Evolutionary conservation across 257 asterid genomes (phyloP).

Genomic region (Ilex asprella): DNA sequence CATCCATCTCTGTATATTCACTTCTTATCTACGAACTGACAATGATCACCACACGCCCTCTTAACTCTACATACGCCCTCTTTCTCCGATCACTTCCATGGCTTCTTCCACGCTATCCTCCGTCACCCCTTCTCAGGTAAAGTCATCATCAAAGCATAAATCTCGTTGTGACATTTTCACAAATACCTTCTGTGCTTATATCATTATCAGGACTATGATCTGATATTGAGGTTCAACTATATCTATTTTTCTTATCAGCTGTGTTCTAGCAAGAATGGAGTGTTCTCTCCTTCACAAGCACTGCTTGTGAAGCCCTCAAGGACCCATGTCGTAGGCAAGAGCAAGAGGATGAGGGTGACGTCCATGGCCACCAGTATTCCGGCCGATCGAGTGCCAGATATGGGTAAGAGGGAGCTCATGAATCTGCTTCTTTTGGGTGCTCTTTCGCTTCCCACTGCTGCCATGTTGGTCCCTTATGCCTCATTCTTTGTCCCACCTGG

Average conservation of each 20-base stretch:
- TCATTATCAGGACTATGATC: no score
- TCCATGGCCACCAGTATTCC: constrained; percentile 89
- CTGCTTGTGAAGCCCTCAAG: constrained; percentile 26
- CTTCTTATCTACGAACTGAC: no score
- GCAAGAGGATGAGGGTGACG: constrained; percentile 43
- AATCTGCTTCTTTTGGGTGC: constrained; percentile 78
- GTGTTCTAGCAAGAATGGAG: constrained; percentile 55
- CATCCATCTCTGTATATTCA: background rate
- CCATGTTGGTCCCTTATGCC: constrained; percentile 75
- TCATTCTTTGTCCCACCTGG: constrained; percentile 87
- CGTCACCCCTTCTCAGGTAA: constrained; percentile 50
- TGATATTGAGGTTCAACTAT: no score
- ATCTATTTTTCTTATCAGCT: constrained; percentile 26
- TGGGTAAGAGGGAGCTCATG: constrained; percentile 83
- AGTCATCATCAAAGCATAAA: no score
- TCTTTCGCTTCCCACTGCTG: constrained; percentile 55
- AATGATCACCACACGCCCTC: background rate
- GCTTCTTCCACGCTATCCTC: constrained; percentile 54
- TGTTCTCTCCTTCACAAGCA: constrained; percentile 29
- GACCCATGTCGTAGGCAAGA: constrained; percentile 11
- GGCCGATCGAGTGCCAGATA: constrained; percentile 87
- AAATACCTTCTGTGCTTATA: no score
- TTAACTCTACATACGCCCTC: background rate
- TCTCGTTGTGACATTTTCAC: background rate
- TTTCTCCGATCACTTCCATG: constrained; percentile 22